Evolutionary conservation across 495 filamentous ascomycete genomes (phyloP).

Genomic region (Podospora appendiculata): DNA sequence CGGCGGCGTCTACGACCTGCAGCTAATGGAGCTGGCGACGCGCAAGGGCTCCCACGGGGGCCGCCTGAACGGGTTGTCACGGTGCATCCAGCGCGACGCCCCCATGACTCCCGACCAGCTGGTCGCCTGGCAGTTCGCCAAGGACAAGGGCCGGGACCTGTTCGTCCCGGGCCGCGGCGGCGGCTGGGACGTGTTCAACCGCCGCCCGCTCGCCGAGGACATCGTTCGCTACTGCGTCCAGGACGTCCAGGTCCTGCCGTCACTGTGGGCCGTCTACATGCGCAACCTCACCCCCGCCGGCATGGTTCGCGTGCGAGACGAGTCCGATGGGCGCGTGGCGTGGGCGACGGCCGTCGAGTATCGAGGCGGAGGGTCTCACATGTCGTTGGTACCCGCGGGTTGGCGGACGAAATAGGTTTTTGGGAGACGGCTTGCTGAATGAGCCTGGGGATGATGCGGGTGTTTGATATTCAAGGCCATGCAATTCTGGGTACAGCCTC

Average conservation of each 20-base stretch:
- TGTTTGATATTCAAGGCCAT: too few species aligned
- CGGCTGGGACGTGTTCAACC: neutral
- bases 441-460: too few species aligned
- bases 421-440: too few species aligned
- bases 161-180: slow-evolving; percentile 2
- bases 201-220: neutral
- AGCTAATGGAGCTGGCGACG: slow-evolving; percentile 47
- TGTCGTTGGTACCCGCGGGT: too few species aligned
- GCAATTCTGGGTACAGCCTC: too few species aligned
- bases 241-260: slow-evolving; percentile 3
- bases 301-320: too few species aligned
- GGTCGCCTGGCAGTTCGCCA: neutral
- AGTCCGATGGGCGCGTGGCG: too few species aligned
- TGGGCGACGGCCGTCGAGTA: too few species aligned
- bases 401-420: too few species aligned
- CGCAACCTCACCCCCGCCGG: neutral
- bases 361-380: too few species aligned
- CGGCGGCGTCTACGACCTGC: slow-evolving; percentile 41
- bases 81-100: slow-evolving; percentile 32
- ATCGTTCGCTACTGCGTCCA: neutral
- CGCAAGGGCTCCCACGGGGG: slow-evolving; percentile 17
- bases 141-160: neutral
- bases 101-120: neutral
- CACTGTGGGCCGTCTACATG: neutral
- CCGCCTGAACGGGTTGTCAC: slow-evolving; percentile 30